Percentiles rank a stretch among this genome's conserved stretches.
Evolutionary conservation across 768 basidiomycete species (phyloP).

Genomic region (Dentipellis fragilis): DNA sequence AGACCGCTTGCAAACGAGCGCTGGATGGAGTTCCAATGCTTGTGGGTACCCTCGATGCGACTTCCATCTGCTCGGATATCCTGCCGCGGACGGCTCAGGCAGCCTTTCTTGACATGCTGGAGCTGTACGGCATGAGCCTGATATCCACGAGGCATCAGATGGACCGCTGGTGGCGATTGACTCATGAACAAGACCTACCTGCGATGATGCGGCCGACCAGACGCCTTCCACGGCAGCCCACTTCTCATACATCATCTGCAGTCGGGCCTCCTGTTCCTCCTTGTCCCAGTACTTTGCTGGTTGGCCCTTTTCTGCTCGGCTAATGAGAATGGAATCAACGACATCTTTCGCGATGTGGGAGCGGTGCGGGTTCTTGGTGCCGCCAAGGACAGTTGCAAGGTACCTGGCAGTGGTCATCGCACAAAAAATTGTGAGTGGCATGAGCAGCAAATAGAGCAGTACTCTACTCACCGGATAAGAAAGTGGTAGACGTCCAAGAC

Average conservation of each 20-base stretch:
- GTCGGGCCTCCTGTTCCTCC: slow-evolving; percentile 12
- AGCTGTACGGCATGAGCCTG: no score
- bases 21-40: no score
- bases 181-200: no score
- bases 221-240: neutral
- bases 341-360: neutral
- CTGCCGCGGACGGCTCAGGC: no score
- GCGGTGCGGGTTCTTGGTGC: neutral
- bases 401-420: neutral
- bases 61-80: no score
- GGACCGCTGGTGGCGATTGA: no score
- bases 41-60: no score
- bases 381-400: neutral
- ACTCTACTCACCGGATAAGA: neutral
- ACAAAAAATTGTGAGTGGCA: neutral
- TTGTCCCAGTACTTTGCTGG: slow-evolving; percentile 14
- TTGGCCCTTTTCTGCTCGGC: neutral
- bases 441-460: neutral
- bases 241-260: slow-evolving; percentile 9
- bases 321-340: neutral
- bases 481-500: neutral
- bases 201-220: no score
- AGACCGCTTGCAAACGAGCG: no score
- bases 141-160: no score
- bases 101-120: no score